Conservation (phyloP, 108 stramenopile genomes). For the Nitzschia inconspicua region DNA sequence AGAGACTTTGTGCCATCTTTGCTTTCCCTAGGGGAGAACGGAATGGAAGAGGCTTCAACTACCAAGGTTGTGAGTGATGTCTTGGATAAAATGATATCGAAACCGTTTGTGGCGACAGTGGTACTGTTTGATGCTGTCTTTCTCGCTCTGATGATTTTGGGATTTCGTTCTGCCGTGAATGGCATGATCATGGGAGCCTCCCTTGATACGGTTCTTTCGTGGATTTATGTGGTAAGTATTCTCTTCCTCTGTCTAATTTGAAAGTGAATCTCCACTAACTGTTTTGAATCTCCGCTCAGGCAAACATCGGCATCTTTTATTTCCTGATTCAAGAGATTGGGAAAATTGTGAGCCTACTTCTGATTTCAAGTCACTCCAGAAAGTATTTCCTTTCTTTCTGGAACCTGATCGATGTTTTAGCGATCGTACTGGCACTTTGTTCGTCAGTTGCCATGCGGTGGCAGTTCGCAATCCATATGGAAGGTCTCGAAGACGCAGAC, state of each 20-base stretch:
- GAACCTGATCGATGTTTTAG: constrained; percentile 50
- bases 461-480: constrained; percentile 15
- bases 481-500: constrained; percentile 20
- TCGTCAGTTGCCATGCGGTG: constrained; percentile 40
- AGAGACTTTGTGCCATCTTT: constrained; percentile 52
- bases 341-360: constrained; percentile 40
- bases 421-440: constrained; percentile 36
- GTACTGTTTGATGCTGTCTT: constrained; percentile 51
- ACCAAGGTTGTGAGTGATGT: constrained; percentile 43
- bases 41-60: constrained; percentile 53
- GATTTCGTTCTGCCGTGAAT: constrained; percentile 42
- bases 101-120: constrained; percentile 50
- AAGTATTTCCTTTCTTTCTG: constrained; percentile 54
- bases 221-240: constrained; percentile 38
- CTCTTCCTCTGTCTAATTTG: too few relatives aligned
- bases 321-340: constrained; percentile 61
- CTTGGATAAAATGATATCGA: constrained; percentile 46
- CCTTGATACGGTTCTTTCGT: constrained; percentile 26
- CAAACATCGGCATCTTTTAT: constrained; percentile 59
- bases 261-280: too few relatives aligned
- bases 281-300: neutral
- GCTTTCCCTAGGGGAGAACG: constrained; percentile 36
- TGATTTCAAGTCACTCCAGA: constrained; percentile 31
- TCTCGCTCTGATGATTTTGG: constrained; percentile 31
- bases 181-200: constrained; percentile 21